Evolutionary conservation across 2,329 filamentous ascomycete species (phyloP), one percentile per base, ranked within the genome.

Genomic region (Aspergillus ochraceoroseus): DNA sequence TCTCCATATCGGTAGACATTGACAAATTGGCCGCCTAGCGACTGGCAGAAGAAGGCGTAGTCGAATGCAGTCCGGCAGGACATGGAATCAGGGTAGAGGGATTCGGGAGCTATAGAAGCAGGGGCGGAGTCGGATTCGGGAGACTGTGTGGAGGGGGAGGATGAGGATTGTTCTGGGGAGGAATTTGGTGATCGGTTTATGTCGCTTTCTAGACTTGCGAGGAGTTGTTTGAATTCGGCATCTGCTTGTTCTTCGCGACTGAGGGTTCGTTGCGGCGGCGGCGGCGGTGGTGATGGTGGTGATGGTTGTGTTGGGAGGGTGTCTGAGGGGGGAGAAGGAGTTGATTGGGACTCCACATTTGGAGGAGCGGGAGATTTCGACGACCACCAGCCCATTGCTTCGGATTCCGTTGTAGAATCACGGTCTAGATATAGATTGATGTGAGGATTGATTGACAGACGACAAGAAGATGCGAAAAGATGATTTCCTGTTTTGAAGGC

Each of bases 31-130:
- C 90, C 88, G 38, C 87, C 89, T 6, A 95, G 73, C 0, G 84
- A 87, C 62, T 92, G 86, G 75, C 92, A 98, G 73, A 90, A 87
- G 76, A 90, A 95, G 44, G 90, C 89, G 49, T 80, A 76, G 70
- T 98, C 92, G 70, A 98, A 96, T 54, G 88, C 84, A 46, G 83
- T 76, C 36, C 86, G 83, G 72, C 92, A 96, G 58, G 84, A 89
- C 83, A 96, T 92, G 37, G 75, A 79, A 28, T 80, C 81, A 0
- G 87, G 87, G 47, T 92, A 85, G 35, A 87, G 73, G 48, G 81
- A 78, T 50, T 86, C 79, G 52, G 81, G 76, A 43, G 84, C 64
- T 43, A 74, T 65, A 31, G 64, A 61, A 23, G 52, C 53, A 23
- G 54, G 50, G 11, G 56, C 41, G 41, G 35, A 34, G 41, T 51